These are phyloP conservation scores for Crepidotus variabilis DNA, from an alignment of 768 basidiomycete species.

Conservation along the genomic window DNA sequence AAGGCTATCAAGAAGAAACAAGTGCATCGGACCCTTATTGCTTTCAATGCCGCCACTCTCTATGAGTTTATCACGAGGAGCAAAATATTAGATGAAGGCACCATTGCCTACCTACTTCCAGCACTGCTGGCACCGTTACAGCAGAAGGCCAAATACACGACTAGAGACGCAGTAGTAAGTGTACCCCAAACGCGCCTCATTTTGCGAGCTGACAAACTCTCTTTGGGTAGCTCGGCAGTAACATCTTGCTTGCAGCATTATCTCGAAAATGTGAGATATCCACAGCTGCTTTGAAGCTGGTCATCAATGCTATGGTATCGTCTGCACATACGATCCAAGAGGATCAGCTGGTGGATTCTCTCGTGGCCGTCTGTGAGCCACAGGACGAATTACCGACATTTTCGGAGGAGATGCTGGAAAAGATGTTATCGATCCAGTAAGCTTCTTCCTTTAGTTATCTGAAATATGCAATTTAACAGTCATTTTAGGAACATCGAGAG, in stretches of 20 bases:
- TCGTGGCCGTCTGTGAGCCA: slow-evolving; percentile 59
- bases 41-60: slow-evolving; percentile 77
- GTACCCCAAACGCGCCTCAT: neutral
- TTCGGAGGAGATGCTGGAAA: slow-evolving; percentile 34
- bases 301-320: slow-evolving; percentile 50
- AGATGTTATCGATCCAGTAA: slow-evolving; percentile 46
- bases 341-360: slow-evolving; percentile 60
- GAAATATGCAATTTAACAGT: neutral
- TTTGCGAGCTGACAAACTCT: neutral
- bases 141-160: slow-evolving; percentile 23
- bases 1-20: slow-evolving; percentile 44
- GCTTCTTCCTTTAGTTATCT: slow-evolving; percentile 18
- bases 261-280: slow-evolving; percentile 63
- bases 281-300: slow-evolving; percentile 52
- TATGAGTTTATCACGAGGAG: slow-evolving; percentile 72
- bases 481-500: slow-evolving; percentile 39
- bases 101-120: slow-evolving; percentile 61
- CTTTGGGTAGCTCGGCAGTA: slow-evolving; percentile 57
- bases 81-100: slow-evolving; percentile 59
- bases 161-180: slow-evolving; percentile 56
- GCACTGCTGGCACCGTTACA: slow-evolving; percentile 59
- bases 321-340: slow-evolving; percentile 46
- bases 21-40: slow-evolving; percentile 68
- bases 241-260: slow-evolving; percentile 67
- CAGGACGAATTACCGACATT: slow-evolving; percentile 55